Evolutionary conservation across 345 rosid species (phyloP).

Genomic region (Eutrema yunnanense): DNA sequence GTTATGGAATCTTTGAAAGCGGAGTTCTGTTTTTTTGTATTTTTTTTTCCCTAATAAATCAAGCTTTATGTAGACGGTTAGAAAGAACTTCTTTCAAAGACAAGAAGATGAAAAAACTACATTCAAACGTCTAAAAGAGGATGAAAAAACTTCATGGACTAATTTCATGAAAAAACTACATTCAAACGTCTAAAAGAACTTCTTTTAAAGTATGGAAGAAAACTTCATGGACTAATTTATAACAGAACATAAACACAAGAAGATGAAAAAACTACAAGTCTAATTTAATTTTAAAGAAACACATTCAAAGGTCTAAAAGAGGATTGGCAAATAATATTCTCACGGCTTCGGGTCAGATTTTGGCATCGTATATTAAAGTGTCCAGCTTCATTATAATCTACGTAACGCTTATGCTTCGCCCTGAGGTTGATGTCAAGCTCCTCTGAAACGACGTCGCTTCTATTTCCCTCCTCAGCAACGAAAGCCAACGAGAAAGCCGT

Average conservation of each 20-base stretch:
- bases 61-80: too few relatives aligned
- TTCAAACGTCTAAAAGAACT: too few relatives aligned
- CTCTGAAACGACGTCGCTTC: background rate
- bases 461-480: background rate
- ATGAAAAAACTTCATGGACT: too few relatives aligned
- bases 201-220: background rate
- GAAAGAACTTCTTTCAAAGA: too few relatives aligned
- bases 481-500: slow-evolving; percentile 11
- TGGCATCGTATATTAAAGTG: background rate
- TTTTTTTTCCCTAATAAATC: too few relatives aligned
- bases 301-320: background rate
- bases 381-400: background rate
- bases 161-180: too few relatives aligned
- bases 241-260: background rate
- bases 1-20: too few relatives aligned
- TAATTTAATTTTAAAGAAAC: background rate
- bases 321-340: slow-evolving; percentile 1
- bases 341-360: background rate
- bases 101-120: too few relatives aligned
- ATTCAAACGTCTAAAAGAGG: too few relatives aligned
- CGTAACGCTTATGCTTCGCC: background rate
- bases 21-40: too few relatives aligned
- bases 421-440: background rate
- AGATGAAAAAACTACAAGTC: background rate
- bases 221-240: background rate